Base-by-base conservation (phyloP, 768 basidiomycete species). In the Boletus sp. region DNA sequence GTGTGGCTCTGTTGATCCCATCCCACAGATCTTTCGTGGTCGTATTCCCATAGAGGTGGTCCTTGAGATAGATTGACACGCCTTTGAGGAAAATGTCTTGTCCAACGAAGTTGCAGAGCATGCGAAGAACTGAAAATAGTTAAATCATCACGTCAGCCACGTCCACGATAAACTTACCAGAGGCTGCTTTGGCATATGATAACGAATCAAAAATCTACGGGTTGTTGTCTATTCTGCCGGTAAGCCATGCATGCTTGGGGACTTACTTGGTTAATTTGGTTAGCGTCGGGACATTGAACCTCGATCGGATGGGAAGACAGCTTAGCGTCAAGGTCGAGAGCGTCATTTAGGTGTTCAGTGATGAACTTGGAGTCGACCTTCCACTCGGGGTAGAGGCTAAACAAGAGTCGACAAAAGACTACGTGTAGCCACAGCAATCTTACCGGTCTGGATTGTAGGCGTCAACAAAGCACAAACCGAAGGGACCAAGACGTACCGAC, bases 231-330 rank as follows among this genome's bases (percentile, higher is more conserved):
- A 39, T 33, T 32, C 30, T 15, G 47, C 35, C n/a, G 12, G 42
- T 29, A 14, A 32, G 14, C 7, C 20, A 39, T 36, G 9, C 18
- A 50, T 24, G 0, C 28, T 11, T 11, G 15, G 28, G 15, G 14
- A 55, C 63, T 47, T 46, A 85, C 85, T 77, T 89, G 87, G 64
- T 88, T 89, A 66, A 94, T 91, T 63, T 87, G 81, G 66, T 90
- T 88, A 8, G 91, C 89, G 68, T 95, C 92, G 0, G 87, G 89
- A 67, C 90, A 92, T 14, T 89, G 86, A 29, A 96, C 92, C 70
- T 98, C 92, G 64, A 98, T 90, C 1, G 96, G 90, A 70, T 98
- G 95, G 11, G 91, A 93, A 20, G 92, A 92, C 9, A 85, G 74
- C 66, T 92, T 91, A 2, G 92, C 82, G 67, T 98, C 96, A 47